Evolutionary conservation across 1,139 yeast species (phyloP).

Genomic region (Magnusiomyces ingens): DNA sequence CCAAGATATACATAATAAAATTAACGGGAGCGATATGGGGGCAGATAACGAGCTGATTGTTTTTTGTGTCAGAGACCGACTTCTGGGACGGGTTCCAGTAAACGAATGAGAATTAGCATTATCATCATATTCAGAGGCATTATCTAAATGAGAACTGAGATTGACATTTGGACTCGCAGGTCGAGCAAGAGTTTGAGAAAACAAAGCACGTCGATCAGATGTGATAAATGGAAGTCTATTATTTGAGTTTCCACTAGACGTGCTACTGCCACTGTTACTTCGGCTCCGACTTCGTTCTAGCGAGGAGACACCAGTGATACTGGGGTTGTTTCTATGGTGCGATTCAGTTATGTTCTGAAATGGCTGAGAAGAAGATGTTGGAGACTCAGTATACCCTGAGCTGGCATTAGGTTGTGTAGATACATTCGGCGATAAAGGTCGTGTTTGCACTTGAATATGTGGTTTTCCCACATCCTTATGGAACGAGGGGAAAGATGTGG

Average conservation of each 20-base stretch:
- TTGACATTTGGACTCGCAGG: neutral
- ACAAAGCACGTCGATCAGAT: conserved; percentile 9
- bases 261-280: neutral
- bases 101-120: neutral
- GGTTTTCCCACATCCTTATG: neutral
- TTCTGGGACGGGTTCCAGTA: conserved; percentile 1
- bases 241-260: conserved; percentile 2
- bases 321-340: neutral
- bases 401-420: neutral
- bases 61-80: conserved; percentile 18
- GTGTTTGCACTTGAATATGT: neutral
- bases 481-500: neutral
- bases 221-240: conserved; percentile 5
- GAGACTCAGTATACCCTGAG: neutral
- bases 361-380: neutral
- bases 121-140: neutral
- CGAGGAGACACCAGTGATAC: neutral
- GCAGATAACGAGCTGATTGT: conserved; percentile 34
- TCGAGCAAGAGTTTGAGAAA: conserved; percentile 5
- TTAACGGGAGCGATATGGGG: conserved; percentile 35
- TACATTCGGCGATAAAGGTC: neutral
- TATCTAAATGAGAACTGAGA: neutral
- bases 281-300: neutral
- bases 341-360: neutral
- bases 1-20: conserved; percentile 62